Percentiles rank a stretch among this genome's conserved stretches.
Evolutionary conservation across 805 yeast species (phyloP).

Genomic region (Wickerhamiella nectarea): DNA sequence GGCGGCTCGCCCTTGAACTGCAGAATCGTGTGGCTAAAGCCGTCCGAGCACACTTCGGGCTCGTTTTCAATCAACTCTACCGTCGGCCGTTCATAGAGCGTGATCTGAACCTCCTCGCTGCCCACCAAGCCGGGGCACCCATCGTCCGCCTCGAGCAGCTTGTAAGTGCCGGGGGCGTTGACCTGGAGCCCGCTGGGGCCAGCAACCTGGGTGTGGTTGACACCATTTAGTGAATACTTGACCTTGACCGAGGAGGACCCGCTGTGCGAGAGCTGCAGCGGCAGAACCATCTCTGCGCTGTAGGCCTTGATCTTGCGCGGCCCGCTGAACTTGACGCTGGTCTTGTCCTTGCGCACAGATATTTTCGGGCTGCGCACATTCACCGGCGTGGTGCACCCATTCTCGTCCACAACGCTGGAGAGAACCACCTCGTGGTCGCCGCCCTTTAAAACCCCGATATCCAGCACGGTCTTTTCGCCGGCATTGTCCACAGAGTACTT

Average conservation of each 20-base stretch:
- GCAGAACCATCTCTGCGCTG: conserved; percentile 46
- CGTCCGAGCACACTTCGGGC: background rate
- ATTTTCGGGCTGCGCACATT: conserved; percentile 50
- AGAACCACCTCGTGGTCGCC: conserved; percentile 60
- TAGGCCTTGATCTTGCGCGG: conserved; percentile 31
- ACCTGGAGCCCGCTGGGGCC: conserved; percentile 23
- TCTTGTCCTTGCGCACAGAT: conserved; percentile 57
- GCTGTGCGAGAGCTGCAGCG: conserved; percentile 28
- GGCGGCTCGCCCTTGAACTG: conserved; percentile 19
- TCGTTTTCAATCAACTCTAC: conserved; percentile 27
- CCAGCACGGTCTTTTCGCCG: conserved; percentile 38
- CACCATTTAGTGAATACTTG: conserved; percentile 16
- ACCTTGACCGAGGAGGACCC: conserved; percentile 38
- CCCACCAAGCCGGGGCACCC: conserved; percentile 37
- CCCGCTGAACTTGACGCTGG: conserved; percentile 38
- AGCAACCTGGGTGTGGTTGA: background rate
- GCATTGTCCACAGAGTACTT: conserved; percentile 20
- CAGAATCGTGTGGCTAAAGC: background rate
- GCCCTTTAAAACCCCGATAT: conserved; percentile 30
- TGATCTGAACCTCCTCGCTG: conserved; percentile 27
- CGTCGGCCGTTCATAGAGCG: conserved; percentile 36
- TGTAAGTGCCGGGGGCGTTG: conserved; percentile 36
- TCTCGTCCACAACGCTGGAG: conserved; percentile 55
- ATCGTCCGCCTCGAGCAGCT: conserved; percentile 35
- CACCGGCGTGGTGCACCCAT: conserved; percentile 63